Base-by-base conservation (phyloP, 2,329 filamentous ascomycete species). In the Seiridium unicorne region DNA sequence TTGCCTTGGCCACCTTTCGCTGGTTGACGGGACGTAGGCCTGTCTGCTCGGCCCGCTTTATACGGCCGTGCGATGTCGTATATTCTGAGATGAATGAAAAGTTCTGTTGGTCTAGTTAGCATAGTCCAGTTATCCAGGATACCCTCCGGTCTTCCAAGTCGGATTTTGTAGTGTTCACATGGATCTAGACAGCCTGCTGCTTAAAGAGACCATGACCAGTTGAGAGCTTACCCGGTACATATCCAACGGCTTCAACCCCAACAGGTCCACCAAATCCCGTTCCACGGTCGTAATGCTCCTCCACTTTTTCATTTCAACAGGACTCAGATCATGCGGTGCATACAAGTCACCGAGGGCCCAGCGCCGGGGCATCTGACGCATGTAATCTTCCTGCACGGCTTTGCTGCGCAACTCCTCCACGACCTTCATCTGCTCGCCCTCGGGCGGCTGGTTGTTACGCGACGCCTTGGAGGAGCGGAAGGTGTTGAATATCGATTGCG, bases 51-150 rank as follows among this genome's bases (percentile, higher is more conserved):
- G 85, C 82, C 73, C 90, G 87, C 77, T 87, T 90, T 74, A 99
- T 97, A 61, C 93, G 87, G 55, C 94, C 95, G 78, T 92, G 91
- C 9, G 88, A 77, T 0, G 91, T 92, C 70, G 95, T 90, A 74
- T 90, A 97, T 74, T 97, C 93, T 38, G 90, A 90, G 76, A 98
- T 90, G 62, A 99, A 86, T 44, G 91, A 87, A 74, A 96, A 96
- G 77, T 99, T 99, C 93, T 97, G 69, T 54, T 54, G 31, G 10
- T 31, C 18, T 26, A 13, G 5, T 51, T 36, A 18, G 40, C 35
- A 8, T 38, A n/a, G 34, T 11, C 6, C 18, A 26, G 18, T 26
- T 26, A 26, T 26, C 18, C 18, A 26, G 18, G 18, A 26, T 26
- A 26, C 18, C 18, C 18, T 26, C 35, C 47, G n/a, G 26, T 35